A percentile compares a stretch with the other conserved stretches of the same genome.
Conservation (phyloP, 225 moss, liverwort and hornwort species). For the Rhytidiadelphus loreus region DNA sequence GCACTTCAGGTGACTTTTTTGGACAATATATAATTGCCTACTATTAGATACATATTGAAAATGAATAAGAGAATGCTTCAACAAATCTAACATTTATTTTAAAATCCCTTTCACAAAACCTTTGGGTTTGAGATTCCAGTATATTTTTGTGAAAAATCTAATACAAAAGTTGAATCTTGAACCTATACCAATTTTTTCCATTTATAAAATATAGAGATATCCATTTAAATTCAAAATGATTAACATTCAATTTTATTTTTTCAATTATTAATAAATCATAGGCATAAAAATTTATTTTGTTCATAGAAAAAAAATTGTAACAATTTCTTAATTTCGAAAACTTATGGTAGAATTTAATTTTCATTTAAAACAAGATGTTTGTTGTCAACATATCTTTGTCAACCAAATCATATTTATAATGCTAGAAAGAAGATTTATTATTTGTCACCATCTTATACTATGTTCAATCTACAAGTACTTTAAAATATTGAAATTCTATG, state of each 20-base stretch:
- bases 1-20: background rate
- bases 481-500: background rate
- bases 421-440: background rate
- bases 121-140: background rate
- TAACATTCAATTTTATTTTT: background rate
- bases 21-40: background rate
- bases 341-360: background rate
- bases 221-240: too few relatives aligned
- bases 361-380: too few relatives aligned
- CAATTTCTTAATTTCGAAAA: accelerated
- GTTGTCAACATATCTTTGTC: background rate
- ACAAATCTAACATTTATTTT: background rate
- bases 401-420: background rate
- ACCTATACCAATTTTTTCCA: too few relatives aligned
- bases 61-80: background rate
- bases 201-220: background rate
- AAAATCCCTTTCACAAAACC: accelerated
- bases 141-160: too few relatives aligned
- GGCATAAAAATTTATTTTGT: background rate
- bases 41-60: background rate
- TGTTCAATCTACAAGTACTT: background rate
- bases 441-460: background rate
- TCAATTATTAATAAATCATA: background rate
- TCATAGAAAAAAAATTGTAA: accelerated
- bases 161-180: background rate